Evolutionary conservation across 2,329 filamentous ascomycete species (phyloP).

Genomic region (Aureobasidium sp.): DNA sequence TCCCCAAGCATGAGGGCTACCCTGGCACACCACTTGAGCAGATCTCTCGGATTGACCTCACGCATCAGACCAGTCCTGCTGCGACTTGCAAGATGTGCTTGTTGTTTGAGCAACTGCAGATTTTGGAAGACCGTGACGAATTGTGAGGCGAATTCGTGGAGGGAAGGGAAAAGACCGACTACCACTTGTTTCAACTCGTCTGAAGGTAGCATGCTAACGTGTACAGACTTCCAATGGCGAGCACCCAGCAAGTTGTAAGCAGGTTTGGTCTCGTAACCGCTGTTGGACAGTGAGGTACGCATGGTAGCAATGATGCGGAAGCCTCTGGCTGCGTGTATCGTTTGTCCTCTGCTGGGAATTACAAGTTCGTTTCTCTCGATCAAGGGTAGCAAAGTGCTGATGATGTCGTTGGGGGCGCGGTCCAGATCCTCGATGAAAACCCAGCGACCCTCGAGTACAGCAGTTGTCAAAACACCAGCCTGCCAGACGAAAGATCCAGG

Average conservation of each 20-base stretch:
- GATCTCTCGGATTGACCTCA: conserved; percentile 64
- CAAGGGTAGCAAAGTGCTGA: conserved; percentile 85
- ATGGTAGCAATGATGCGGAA: conserved; percentile 93
- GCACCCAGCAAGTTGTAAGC: conserved; percentile 66
- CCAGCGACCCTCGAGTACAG: conserved; percentile 91
- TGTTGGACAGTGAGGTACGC: conserved; percentile 58
- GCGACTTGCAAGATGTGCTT: conserved; percentile 40
- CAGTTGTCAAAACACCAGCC: conserved; percentile 85
- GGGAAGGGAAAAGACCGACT: conserved; percentile 59
- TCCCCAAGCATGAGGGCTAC: conserved; percentile 59
- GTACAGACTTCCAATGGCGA: conserved; percentile 78
- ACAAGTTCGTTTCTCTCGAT: conserved; percentile 88
- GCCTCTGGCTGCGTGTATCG: conserved; percentile 70
- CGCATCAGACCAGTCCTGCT: conserved; percentile 52
- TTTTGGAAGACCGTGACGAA: conserved; percentile 53
- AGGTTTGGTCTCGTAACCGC: conserved; percentile 65
- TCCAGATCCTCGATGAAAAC: conserved; percentile 96
- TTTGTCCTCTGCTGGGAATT: conserved; percentile 83
- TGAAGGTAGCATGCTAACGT: conserved; percentile 57
- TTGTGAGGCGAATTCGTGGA: conserved; percentile 51
- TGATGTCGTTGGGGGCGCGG: conserved; percentile 86
- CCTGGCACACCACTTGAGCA: conserved; percentile 86
- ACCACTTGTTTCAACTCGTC: conserved; percentile 72
- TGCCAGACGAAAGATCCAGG: conserved; percentile 90
- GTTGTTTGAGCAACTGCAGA: conserved; percentile 34